Conservation (phyloP, 1,284 basidiomycete genomes). For the Papiliotrema terrestris region DNA sequence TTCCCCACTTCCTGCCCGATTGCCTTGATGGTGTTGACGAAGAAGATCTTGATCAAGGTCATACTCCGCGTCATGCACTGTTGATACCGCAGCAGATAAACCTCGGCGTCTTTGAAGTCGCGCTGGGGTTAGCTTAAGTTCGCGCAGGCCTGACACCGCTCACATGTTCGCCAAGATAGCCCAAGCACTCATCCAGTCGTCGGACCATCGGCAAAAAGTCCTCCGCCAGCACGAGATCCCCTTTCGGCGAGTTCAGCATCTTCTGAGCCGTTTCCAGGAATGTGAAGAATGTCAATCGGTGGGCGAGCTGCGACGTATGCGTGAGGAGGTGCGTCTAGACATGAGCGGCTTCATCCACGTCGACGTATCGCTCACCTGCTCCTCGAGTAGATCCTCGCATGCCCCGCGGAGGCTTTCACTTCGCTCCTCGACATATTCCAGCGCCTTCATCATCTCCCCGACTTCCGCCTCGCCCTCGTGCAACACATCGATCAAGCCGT, state of each 20-base stretch:
- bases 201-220: constrained; percentile 93
- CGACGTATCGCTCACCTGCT: constrained; percentile 60
- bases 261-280: constrained; percentile 84
- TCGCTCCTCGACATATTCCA: constrained; percentile 80
- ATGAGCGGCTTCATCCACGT: background rate
- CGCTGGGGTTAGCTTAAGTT: constrained; percentile 54
- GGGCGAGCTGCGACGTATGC: constrained; percentile 70
- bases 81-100: constrained; percentile 87
- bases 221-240: constrained; percentile 77
- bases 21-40: constrained; percentile 72
- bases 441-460: constrained; percentile 73
- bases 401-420: constrained; percentile 81
- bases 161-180: constrained; percentile 79
- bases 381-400: constrained; percentile 81
- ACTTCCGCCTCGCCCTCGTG: constrained; percentile 69
- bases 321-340: constrained; percentile 65
- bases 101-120: constrained; percentile 81
- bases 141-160: constrained; percentile 37
- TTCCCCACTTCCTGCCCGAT: constrained; percentile 69
- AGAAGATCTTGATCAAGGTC: constrained; percentile 93
- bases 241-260: constrained; percentile 87
- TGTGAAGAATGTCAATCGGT: constrained; percentile 81
- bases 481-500: constrained; percentile 64
- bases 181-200: constrained; percentile 84
- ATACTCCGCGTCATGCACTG: constrained; percentile 94